phyloP scores from a whole-genome alignment of 2,329 filamentous ascomycete genomes.

The Cladophialophora bantiana region DNA sequence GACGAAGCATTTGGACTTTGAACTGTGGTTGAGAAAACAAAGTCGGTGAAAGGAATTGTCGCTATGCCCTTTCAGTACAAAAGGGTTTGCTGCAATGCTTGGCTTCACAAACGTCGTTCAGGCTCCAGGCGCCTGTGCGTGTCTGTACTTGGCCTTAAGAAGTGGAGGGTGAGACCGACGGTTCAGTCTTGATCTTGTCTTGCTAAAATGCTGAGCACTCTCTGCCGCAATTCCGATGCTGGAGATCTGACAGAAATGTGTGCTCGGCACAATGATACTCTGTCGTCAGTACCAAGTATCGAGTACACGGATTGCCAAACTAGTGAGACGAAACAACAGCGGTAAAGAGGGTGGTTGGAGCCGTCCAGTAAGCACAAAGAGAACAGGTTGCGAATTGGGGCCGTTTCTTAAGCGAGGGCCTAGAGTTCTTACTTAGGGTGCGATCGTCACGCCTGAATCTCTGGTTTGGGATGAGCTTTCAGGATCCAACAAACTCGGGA shows the following conservation, averaged over 20 bases:
- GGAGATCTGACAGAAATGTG: background rate
- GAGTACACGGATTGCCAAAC: too few species aligned
- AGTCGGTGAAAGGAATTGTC: background rate
- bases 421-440: background rate
- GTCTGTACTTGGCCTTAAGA: background rate
- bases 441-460: slow-evolving; percentile 3
- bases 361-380: background rate
- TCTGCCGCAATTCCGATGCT: too few species aligned
- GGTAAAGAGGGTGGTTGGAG: background rate
- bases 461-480: background rate
- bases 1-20: background rate
- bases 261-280: too few species aligned
- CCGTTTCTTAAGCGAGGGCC: background rate
- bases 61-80: too few species aligned
- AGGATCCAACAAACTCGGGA: background rate
- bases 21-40: background rate
- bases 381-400: background rate
- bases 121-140: background rate
- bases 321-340: background rate
- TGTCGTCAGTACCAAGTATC: too few species aligned
- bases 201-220: too few species aligned
- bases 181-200: too few species aligned
- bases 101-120: background rate
- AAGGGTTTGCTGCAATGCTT: too few species aligned
- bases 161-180: too few species aligned